phyloP scores from a whole-genome alignment of 2,329 filamentous ascomycete species.

The Whalleya microplaca region DNA sequence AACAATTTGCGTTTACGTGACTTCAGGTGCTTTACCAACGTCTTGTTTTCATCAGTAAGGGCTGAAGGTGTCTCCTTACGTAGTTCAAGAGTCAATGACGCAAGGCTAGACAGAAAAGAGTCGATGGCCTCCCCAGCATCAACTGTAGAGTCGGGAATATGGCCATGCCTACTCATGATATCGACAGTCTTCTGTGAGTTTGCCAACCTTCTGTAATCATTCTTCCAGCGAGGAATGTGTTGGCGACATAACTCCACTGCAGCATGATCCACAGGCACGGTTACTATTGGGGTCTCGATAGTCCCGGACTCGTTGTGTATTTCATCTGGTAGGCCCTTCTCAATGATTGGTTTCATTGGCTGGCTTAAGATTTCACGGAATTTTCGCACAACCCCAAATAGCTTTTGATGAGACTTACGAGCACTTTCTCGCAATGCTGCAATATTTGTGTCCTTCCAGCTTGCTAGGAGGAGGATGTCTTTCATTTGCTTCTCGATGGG shows the following conservation, averaged over 20 bases:
- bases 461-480: constrained; percentile 88
- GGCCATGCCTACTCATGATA: constrained; percentile 72
- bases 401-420: constrained; percentile 84
- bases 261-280: constrained; percentile 40
- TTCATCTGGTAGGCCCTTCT: constrained; percentile 62
- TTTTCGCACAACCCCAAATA: constrained; percentile 89
- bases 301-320: constrained; percentile 18
- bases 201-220: constrained; percentile 66
- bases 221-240: constrained; percentile 43
- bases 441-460: constrained; percentile 98
- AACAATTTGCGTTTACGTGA: constrained; percentile 87
- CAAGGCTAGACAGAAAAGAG: constrained; percentile 70
- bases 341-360: constrained; percentile 69
- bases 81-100: constrained; percentile 70
- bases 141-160: constrained; percentile 54
- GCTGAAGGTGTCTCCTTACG: constrained; percentile 80
- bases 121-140: constrained; percentile 64
- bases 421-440: constrained; percentile 87
- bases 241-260: constrained; percentile 39
- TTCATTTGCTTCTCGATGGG: constrained; percentile 90
- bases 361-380: constrained; percentile 80
- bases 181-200: constrained; percentile 70
- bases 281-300: constrained; percentile 24
- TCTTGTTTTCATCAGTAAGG: constrained; percentile 87
- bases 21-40: constrained; percentile 85